Conservation (phyloP, 1,139 yeast genomes). For the Yamadazyma atlantica region DNA sequence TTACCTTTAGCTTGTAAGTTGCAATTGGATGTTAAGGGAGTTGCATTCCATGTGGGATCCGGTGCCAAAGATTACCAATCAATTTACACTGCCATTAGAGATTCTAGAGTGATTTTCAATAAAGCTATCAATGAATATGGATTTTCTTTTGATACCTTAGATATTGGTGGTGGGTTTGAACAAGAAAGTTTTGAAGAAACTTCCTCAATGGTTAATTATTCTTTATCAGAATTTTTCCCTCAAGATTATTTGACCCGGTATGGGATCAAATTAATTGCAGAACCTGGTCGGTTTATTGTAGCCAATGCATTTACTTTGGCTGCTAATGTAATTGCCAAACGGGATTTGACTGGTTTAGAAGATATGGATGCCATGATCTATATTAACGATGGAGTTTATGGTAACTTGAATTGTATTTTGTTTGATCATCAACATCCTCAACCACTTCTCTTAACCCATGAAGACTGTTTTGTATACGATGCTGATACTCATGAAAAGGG, state of each 20-base stretch:
- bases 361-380: conserved; percentile 52
- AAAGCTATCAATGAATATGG: conserved; percentile 47
- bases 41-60: conserved; percentile 94
- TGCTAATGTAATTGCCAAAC: conserved; percentile 78
- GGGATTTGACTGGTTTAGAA: conserved; percentile 39
- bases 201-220: conserved; percentile 55
- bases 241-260: conserved; percentile 23
- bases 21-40: conserved; percentile 70
- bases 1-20: conserved; percentile 63
- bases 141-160: conserved; percentile 54
- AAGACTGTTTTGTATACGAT: conserved; percentile 32
- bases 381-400: conserved; percentile 93
- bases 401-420: conserved; percentile 89
- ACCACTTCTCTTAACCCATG: conserved; percentile 63
- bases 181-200: conserved; percentile 62
- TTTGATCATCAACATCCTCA: conserved; percentile 87
- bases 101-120: conserved; percentile 72
- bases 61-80: conserved; percentile 81
- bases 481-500: conserved; percentile 22
- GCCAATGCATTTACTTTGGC: conserved; percentile 87
- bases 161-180: conserved; percentile 95
- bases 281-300: conserved; percentile 91
- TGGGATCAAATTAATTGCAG: conserved; percentile 71
- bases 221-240: conserved; percentile 63
- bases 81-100: conserved; percentile 68